These are phyloP conservation scores for Chaetoscypha palmicola DNA, from an alignment of 2,329 filamentous ascomycete genomes.

Conservation along the genomic window DNA sequence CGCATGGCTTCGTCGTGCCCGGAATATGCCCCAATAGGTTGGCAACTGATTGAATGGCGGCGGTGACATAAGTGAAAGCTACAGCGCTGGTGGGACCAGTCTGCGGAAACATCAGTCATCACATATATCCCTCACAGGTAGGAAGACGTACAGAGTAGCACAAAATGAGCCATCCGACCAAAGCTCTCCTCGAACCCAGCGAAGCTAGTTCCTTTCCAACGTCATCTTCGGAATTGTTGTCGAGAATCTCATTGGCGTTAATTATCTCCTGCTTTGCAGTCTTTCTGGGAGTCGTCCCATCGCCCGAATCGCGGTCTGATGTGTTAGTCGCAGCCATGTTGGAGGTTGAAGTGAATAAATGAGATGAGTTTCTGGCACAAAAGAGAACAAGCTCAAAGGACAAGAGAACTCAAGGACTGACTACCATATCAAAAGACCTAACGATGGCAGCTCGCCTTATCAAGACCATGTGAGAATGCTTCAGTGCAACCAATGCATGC, in stretches of 20 bases:
- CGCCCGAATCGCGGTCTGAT: not conserved
- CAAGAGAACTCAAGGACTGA: no score
- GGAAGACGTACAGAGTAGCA: slow-evolving; percentile 1
- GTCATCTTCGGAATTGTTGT: not conserved
- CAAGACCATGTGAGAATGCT: no score
- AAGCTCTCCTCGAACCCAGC: slow-evolving; percentile 1
- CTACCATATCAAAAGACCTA: no score
- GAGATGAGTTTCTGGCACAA: no score
- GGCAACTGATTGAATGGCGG: slow-evolving; percentile 2
- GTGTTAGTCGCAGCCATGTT: no score
- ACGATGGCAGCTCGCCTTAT: no score
- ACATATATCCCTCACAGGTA: not conserved
- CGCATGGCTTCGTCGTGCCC: slow-evolving; percentile 2
- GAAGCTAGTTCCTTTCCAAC: not conserved
- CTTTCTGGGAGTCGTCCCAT: not conserved
- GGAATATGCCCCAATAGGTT: slow-evolving; percentile 5
- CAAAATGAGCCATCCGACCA: slow-evolving; percentile 3
- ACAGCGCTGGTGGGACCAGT: slow-evolving; percentile 4
- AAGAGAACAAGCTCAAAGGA: no score
- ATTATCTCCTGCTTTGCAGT: not conserved
- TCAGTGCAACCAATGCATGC: no score
- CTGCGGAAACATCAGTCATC: not conserved
- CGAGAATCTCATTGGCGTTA: not conserved
- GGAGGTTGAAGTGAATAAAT: no score
- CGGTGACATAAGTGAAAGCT: slow-evolving; percentile 3